Evolutionary conservation across 2,329 filamentous ascomycete genomes (phyloP), one percentile per base, ranked within the genome.

Genomic region (Fusarium neocosmosporiellum): DNA sequence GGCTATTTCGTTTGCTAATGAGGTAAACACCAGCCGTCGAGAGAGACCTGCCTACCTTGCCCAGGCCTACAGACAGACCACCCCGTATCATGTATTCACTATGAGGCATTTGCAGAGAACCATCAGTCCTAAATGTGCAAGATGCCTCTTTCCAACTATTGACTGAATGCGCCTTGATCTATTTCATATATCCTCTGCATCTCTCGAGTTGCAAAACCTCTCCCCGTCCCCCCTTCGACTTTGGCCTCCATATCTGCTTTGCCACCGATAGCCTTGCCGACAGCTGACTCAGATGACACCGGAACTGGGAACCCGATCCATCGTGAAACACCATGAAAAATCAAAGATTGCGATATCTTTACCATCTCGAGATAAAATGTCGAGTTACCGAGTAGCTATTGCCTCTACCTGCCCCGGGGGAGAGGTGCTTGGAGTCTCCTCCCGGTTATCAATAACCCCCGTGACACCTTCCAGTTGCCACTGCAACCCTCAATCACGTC

Each of bases 221-320:
- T 24, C 16, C 34, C 39, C 14, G 41, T 46, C 62, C 63, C 10
- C 20, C 18, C 14, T 53, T 43, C 29, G 39, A 65, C 29, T 41
- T 73, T 68, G 37, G n/a, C 58, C 39, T 34, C 46, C 41, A 24
- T 24, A 59, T 36, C 57, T 71, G 50, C 63, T 73, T 73, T 73
- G 71, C 70, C 71, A 73, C 71, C 53, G 43, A 27, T 36, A 62
- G 67, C 63, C 59, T 71, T 41, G 63, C 65, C 60, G 14, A 70
- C 59, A 71, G 73, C 71, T 73, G 71, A 73, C 59, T 73, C 70
- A 73, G 70, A 73, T 71, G 65, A 13, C 60, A 65, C 53, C 54
- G 20, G 33, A 57, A 63, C 33, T 37, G 16, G 50, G 36, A 50
- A 20, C 16, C 14, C 27, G 20, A 43, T 58, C 13, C 16, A 69